Evolutionary conservation across 192 early-diverging fungal species (phyloP), one percentile per base, ranked within the genome.

Genomic region (Kappamyces sp.): DNA sequence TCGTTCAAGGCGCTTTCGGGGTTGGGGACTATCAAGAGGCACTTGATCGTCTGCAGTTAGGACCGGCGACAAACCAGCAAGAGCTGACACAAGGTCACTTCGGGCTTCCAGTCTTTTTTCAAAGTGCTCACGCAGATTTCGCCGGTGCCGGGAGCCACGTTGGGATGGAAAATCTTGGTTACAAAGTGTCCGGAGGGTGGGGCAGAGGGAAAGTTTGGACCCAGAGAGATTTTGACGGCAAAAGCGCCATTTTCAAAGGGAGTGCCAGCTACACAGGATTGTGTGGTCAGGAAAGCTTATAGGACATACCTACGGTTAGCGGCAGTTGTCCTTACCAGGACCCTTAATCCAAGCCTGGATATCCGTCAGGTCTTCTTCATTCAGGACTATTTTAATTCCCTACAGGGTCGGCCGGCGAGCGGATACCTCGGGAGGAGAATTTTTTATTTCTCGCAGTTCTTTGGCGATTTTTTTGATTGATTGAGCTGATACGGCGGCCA

Each of bases 91-190:
- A 98, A 82, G 0, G 90, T 89, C 5, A 90, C 76, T 47, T 90
- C 86, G 40, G 81, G 79, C 51, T 91, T 92, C 94, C 94, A 98
- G 68, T 98, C 94, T 66, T 89, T 93, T 61, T 98, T 98, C 33
- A 98, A 77, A 7, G 92, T 92, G 66, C 85, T 93, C 46, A 98
- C 93, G 68, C 94, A 98, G 62, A 98, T 90, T 62, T 96, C 92
- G 23, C 94, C 94, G 31, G 70, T 64, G 15, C 23, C 23, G 43
- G 80, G 69, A 1, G 91, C 87, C 0, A 98, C 91, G 65, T 98
- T 98, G 3, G 94, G 94, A 67, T 98, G 94, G 66, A 97, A 98
- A 9, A 98, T 94, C 66, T 93, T 95, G 41, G 94, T 98, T 7
- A 86, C 49, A 72, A 98, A 95, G 61, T 62, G 74, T 6, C 87